Evolutionary conservation across 176 grass and related monocot species (phyloP).

Genomic region (Miscanthus lutarioriparius): DNA sequence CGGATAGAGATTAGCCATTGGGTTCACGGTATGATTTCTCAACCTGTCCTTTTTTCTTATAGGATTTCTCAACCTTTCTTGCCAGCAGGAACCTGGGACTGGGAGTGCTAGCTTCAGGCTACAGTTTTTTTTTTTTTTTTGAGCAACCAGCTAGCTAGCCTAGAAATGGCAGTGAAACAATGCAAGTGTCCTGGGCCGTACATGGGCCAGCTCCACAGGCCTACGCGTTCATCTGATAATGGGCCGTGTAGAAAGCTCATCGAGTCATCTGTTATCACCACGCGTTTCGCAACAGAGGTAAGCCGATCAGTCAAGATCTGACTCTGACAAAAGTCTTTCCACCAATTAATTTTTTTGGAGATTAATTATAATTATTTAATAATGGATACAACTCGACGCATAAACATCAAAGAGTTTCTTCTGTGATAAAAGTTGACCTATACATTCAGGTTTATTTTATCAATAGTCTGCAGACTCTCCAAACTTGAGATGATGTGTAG

Average conservation of each 20-base stretch:
- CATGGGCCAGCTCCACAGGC: background rate
- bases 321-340: background rate
- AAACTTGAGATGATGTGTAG: background rate
- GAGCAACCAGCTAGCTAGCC: too few relatives aligned
- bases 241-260: background rate
- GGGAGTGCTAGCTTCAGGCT: too few relatives aligned
- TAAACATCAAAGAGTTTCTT: background rate
- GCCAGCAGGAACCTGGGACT: too few relatives aligned
- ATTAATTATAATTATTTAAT: background rate
- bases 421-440: background rate
- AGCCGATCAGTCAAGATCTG: background rate
- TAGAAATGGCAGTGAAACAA: background rate
- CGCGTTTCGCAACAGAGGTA: background rate
- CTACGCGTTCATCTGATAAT: background rate
- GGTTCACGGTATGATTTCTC: background rate
- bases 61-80: too few relatives aligned
- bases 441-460: constrained; percentile 16
- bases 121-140: too few relatives aligned
- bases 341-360: background rate
- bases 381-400: background rate
- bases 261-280: background rate
- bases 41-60: background rate
- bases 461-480: background rate
- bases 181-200: background rate
- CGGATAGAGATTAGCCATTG: background rate